These are phyloP conservation scores for Starmerella sp. DNA, from an alignment of 805 yeast genomes.

Conservation along the genomic window DNA sequence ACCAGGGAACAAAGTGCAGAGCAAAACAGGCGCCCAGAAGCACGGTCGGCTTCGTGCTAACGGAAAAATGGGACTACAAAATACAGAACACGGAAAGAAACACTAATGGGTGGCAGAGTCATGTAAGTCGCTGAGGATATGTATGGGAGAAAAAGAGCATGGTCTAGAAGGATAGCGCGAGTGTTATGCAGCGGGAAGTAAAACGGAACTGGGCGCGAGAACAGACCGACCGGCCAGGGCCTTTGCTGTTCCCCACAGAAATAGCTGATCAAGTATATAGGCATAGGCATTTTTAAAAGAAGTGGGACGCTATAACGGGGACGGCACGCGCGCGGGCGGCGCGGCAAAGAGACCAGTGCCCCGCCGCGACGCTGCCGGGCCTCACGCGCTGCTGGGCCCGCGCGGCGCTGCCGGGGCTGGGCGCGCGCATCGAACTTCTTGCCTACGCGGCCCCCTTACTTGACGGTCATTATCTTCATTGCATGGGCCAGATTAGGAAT, in stretches of 20 bases:
- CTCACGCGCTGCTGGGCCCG: too few species aligned
- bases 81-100: too few species aligned
- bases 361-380: too few species aligned
- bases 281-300: not conserved
- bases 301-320: not conserved
- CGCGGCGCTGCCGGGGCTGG: not conserved
- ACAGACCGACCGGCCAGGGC: not conserved
- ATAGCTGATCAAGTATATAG: not conserved
- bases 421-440: not conserved
- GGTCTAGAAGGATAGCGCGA: too few species aligned
- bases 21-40: not conserved
- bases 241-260: not conserved
- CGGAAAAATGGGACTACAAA: too few species aligned
- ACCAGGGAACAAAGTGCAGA: not conserved
- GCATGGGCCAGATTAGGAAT: not conserved
- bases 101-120: not conserved
- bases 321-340: not conserved
- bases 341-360: too few species aligned
- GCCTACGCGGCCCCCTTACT: not conserved
- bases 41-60: too few species aligned
- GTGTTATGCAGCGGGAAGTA: too few species aligned
- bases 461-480: constrained; percentile 2
- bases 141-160: not conserved
- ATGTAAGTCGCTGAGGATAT: not conserved
- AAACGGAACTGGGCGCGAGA: too few species aligned